Base-by-base conservation (phyloP, 306 rosid species). In the Fagus crenata region DNA sequence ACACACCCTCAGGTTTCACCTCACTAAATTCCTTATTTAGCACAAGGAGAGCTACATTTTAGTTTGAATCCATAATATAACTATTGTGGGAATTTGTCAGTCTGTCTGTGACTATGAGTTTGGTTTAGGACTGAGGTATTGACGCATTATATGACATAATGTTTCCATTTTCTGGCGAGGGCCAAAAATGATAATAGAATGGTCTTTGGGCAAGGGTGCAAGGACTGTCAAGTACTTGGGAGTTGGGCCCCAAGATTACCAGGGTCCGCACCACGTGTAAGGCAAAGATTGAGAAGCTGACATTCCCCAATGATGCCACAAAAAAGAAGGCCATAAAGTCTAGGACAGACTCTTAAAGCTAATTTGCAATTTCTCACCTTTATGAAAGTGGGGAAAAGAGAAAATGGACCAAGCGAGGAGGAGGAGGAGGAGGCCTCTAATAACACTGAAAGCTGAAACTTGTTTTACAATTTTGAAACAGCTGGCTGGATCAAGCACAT, bases 401-500 rank as follows among this genome's bases (percentile, higher is more conserved):
- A 81, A 46, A 43, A 61, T 67, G 85, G 77, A 80, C 75, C 80
- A 73, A 69, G 51, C 80, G 70, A 69, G 51, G 40, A 67, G 8
- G 74, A 33, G 8, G 74, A 33, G 2, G 51, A 46, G 14, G 42
- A 39, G 49, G 32, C 43, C 71, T 32, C 31, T 32, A 7, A 75
- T 73, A 43, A 42, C 75, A 53, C 74, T 77, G 78, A 80, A 84
- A 81, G 65, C 88, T 79, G 72, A 79, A 74, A 77, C 80, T 74
- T 77, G 61, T 43, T 61, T 53, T 67, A 69, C 58, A 81, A 75
- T 72, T 22, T 42, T 46, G 28, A 77, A 46, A 67, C 72, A 67
- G 82, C 82, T 82, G 84, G 81, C 77, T 15, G 36, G 77, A 85
- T 79, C 74, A 70, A 63, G 72, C 81, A 81, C 77, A 79, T 84